Evolutionary conservation across 352 stramenopile genomes (phyloP), one percentile per base, ranked within the genome.

Genomic region (Thalassiosira hispida): DNA sequence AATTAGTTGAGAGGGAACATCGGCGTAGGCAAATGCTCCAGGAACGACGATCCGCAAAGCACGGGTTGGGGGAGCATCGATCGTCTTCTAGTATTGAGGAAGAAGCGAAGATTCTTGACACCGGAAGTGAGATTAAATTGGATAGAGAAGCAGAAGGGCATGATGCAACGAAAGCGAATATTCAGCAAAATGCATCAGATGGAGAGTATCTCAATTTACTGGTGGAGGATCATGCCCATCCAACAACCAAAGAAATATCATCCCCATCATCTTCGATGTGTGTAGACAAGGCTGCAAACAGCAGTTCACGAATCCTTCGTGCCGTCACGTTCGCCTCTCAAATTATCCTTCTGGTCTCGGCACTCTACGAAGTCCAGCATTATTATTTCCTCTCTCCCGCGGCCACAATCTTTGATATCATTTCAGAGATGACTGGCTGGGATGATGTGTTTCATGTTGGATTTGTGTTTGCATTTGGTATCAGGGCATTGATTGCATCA

Each of bases 281-380:
- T 38, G 31, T 8, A 38, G 31, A 9, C 8, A 38, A 9, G 31
- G 31, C 31, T 9, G 8, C 3, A 8, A 38, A 38, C 3, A 38
- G 31, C 31, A 8, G 31, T 9, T 3, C 3, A 38, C 31, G 31
- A 38, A 8, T 38, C 8, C 3, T 8, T 38, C 31, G 8, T 3
- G 8, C 31, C 8, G 3, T 38, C 31, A 57, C 33, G 18, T 52
- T 16, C 8, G 18, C 11, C 42, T 69, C 3, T 0, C 51, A 40
- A 40, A 16, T 51, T 5, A 47, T 72, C n/a, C n/a, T 79, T 16
- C 23, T 66, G 22, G 12, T 46, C 6, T 63, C 73, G 20, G 23
- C 18, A 31, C 57, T 77, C 18, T 69, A 69, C 11, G 52, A 73
- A 40, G 35, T 79, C 0, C 62, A 79, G 38, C 42, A 65, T 18